Evolutionary conservation across 2,329 filamentous ascomycete species (phyloP).

Genomic region (Ophiostoma montium): DNA sequence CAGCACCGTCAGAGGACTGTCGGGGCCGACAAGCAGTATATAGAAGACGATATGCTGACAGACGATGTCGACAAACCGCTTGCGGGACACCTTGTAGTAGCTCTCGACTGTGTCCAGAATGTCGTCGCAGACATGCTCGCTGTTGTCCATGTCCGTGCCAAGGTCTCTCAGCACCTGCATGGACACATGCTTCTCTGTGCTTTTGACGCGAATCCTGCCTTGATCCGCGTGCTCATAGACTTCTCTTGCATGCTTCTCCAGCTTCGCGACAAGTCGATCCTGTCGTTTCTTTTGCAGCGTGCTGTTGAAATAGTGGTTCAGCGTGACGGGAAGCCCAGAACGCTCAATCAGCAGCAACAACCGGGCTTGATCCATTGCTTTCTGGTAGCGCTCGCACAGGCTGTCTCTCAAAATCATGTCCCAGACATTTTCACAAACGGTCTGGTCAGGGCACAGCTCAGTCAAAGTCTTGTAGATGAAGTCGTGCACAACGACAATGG

Average conservation of each 20-base stretch:
- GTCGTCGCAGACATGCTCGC: conserved; percentile 23
- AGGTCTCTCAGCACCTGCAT: background rate
- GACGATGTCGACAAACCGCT: conserved; percentile 49
- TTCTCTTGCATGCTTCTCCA: background rate
- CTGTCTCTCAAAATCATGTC: conserved; percentile 29
- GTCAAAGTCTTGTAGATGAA: conserved; percentile 34
- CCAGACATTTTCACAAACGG: conserved; percentile 23
- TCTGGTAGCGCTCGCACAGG: conserved; percentile 30
- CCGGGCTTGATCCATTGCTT: conserved; percentile 31
- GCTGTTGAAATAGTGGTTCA: conserved; percentile 38
- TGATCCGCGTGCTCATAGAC: too few species aligned
- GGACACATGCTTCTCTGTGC: background rate
- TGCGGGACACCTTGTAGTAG: conserved; percentile 48
- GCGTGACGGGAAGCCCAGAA: conserved; percentile 29
- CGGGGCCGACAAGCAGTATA: conserved; percentile 33
- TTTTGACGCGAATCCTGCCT: too few species aligned
- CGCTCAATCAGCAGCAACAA: conserved; percentile 41
- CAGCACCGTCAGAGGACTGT: conserved; percentile 39
- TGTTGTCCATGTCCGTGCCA: conserved; percentile 11
- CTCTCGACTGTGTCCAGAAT: conserved; percentile 45
- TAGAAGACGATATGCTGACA: conserved; percentile 39
- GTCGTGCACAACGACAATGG: conserved; percentile 33
- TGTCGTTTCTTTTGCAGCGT: conserved; percentile 18
- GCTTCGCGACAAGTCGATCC: conserved; percentile 6
- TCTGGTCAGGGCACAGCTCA: conserved; percentile 20